Conservation (phyloP, 176 grass and related monocot species). For the Aegilops longissima region DNA sequence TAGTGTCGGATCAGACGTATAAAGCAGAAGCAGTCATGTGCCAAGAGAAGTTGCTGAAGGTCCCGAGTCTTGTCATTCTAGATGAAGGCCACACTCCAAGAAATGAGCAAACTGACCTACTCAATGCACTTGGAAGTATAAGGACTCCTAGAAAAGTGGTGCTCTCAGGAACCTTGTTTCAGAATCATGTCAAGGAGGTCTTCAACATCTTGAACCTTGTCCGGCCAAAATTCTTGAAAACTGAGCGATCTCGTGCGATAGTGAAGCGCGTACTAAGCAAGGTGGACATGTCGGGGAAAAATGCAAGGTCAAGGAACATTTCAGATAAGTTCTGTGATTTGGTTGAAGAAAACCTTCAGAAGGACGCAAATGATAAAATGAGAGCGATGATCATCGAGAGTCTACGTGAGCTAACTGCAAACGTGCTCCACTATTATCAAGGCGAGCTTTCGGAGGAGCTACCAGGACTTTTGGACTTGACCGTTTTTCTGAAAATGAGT, state of each 20-base stretch:
- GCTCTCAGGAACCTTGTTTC: slow-evolving; percentile 80
- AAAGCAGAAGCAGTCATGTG: slow-evolving; percentile 35
- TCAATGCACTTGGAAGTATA: slow-evolving; percentile 65
- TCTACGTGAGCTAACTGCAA: slow-evolving; percentile 61
- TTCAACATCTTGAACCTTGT: slow-evolving; percentile 89
- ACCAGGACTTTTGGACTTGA: slow-evolving; percentile 75
- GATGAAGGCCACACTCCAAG: slow-evolving; percentile 94
- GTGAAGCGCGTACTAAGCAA: slow-evolving; percentile 58
- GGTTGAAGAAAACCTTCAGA: slow-evolving; percentile 68
- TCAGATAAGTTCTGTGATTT: slow-evolving; percentile 60
- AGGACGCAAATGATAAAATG: slow-evolving; percentile 50
- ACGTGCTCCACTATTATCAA: slow-evolving; percentile 86
- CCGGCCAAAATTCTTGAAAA: slow-evolving; percentile 68
- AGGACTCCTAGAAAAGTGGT: slow-evolving; percentile 77
- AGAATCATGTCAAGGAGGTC: slow-evolving; percentile 86
- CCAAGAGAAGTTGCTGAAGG: slow-evolving; percentile 54
- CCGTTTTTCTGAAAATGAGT: slow-evolving; percentile 61
- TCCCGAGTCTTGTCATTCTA: slow-evolving; percentile 79
- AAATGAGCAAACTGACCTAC: slow-evolving; percentile 63
- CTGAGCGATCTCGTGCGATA: slow-evolving; percentile 51
- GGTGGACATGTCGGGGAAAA: slow-evolving; percentile 57
- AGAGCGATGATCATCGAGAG: slow-evolving; percentile 67
- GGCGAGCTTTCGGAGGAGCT: slow-evolving; percentile 75
- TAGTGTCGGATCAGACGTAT: slow-evolving; percentile 47
- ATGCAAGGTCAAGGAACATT: slow-evolving; percentile 24